A percentile compares a stretch with the other conserved stretches of the same genome.
phyloP scores from a whole-genome alignment of 2,329 filamentous ascomycete genomes.

The Thermoascus crustaceus region DNA sequence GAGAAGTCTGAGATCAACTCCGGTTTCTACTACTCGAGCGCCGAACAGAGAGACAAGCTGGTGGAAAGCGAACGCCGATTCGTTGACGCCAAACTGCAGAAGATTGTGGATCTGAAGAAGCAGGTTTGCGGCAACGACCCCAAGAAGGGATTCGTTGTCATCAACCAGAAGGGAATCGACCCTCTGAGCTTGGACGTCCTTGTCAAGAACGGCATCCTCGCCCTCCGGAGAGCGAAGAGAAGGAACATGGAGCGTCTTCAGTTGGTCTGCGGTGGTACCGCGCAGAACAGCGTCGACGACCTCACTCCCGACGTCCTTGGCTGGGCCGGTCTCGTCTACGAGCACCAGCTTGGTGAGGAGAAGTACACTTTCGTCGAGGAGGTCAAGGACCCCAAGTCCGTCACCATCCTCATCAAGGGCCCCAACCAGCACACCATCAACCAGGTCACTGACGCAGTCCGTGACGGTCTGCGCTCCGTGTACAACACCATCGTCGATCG shows the following conservation, averaged over 20 bases:
- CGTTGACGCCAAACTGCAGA: slow-evolving; percentile 91
- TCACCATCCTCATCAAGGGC: slow-evolving; percentile 95
- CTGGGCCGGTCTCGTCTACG: slow-evolving; percentile 94
- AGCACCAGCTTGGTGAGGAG: slow-evolving; percentile 95
- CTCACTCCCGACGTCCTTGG: slow-evolving; percentile 79
- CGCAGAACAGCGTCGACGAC: slow-evolving; percentile 96
- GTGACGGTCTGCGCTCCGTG: slow-evolving; percentile 88
- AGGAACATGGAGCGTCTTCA: slow-evolving; percentile 99
- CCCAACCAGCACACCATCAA: slow-evolving; percentile 94
- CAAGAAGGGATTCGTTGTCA: slow-evolving; percentile 92
- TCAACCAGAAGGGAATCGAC: slow-evolving; percentile 99
- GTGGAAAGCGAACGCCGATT: slow-evolving; percentile 95
- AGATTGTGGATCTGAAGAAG: slow-evolving; percentile 97
- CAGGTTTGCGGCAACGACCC: slow-evolving; percentile 88
- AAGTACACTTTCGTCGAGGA: slow-evolving; percentile 99
- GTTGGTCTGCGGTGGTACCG: slow-evolving; percentile 79
- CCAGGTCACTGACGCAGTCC: slow-evolving; percentile 92
- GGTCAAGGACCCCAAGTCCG: slow-evolving; percentile 96
- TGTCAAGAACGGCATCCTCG: slow-evolving; percentile 96
- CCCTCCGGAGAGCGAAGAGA: slow-evolving; percentile 87
- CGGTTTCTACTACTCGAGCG: slow-evolving; percentile 95
- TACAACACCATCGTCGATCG: slow-evolving; percentile 99
- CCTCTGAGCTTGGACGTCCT: slow-evolving; percentile 90
- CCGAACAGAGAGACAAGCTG: slow-evolving; percentile 93
- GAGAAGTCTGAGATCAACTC: slow-evolving; percentile 99